Percentiles rank a stretch among this genome's conserved stretches.
These are phyloP conservation scores for Shiraia bambusicola DNA, from an alignment of 2,329 filamentous ascomycete species.

Conservation along the genomic window DNA sequence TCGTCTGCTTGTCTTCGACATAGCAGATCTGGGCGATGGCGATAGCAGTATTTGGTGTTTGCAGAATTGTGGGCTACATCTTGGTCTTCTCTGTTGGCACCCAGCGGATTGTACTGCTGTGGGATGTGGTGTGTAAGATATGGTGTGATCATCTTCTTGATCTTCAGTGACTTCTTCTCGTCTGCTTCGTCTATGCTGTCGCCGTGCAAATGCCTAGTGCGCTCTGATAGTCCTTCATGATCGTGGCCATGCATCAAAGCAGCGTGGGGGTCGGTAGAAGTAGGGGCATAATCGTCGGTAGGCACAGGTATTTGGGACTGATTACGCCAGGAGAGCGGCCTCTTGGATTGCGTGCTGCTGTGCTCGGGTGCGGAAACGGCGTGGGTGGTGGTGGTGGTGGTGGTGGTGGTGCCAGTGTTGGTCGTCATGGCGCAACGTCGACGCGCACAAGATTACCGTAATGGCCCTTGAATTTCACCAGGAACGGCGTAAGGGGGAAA, in stretches of 20 bases:
- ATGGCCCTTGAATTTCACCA: too few species aligned
- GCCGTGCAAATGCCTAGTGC: conserved; percentile 33
- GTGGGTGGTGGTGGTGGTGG: conserved; percentile 22
- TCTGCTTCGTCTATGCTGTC: conserved; percentile 26
- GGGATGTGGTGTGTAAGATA: conserved; percentile 92
- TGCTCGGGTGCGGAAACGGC: conserved; percentile 27
- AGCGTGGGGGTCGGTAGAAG: conserved; percentile 32
- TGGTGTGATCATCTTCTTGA: conserved; percentile 77
- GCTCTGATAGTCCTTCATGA: conserved; percentile 36
- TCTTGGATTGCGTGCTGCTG: conserved; percentile 14
- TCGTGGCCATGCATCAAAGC: conserved; percentile 42
- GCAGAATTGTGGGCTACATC: conserved; percentile 45
- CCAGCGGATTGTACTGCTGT: conserved; percentile 78
- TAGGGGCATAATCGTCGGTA: conserved; percentile 10
- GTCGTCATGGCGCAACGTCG: background rate
- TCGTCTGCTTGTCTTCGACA: conserved; percentile 92
- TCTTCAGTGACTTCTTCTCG: conserved; percentile 57
- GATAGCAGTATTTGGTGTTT: conserved; percentile 93
- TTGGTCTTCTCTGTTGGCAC: conserved; percentile 49
- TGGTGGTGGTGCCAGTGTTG: conserved; percentile 18
- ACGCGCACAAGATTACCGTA: too few species aligned
- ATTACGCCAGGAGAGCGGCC: conserved; percentile 34
- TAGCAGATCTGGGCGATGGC: conserved; percentile 90
- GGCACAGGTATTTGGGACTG: conserved; percentile 9
- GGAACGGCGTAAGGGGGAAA: too few species aligned